Conservation (phyloP, 2,329 filamentous ascomycete genomes). For the Chaetomium sp. region DNA sequence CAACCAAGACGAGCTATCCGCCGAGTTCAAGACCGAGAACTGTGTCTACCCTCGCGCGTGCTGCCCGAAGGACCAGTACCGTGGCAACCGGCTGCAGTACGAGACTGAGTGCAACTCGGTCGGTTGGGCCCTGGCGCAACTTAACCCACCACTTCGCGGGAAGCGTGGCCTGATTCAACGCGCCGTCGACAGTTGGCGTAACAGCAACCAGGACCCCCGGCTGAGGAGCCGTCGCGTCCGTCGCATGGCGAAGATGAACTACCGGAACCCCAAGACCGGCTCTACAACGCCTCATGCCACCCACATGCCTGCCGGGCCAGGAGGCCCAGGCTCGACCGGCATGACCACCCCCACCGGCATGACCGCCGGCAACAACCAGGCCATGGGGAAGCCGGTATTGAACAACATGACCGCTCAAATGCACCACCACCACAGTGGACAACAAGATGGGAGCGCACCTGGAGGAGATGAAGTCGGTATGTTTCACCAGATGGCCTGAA, state of each 20-base stretch:
- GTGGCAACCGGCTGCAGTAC: constrained; percentile 90
- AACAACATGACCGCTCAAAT: constrained; percentile 57
- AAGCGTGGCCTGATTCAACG: constrained; percentile 95
- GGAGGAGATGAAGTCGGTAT: constrained; percentile 89
- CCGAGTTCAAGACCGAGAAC: constrained; percentile 96
- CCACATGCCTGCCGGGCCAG: constrained; percentile 61
- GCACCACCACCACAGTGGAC: constrained; percentile 71
- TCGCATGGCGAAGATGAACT: constrained; percentile 93
- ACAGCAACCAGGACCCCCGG: constrained; percentile 94
- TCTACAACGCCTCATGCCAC: constrained; percentile 36
- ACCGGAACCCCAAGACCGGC: constrained; percentile 59
- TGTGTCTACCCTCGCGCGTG: constrained; percentile 96
- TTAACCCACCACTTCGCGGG: constrained; percentile 84
- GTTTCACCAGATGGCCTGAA: constrained; percentile 86
- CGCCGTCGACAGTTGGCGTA: constrained; percentile 96
- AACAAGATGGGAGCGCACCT: constrained; percentile 59
- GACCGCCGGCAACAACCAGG: constrained; percentile 44
- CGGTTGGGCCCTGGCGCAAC: constrained; percentile 94
- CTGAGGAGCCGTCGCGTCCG: constrained; percentile 86
- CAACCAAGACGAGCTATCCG: constrained; percentile 74
- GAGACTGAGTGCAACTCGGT: constrained; percentile 99
- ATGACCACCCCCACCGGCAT: constrained; percentile 60
- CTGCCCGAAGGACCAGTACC: constrained; percentile 91
- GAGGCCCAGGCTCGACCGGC: constrained; percentile 48
- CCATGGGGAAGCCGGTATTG: constrained; percentile 62